These are phyloP conservation scores for Sphaceloma murrayae DNA, from an alignment of 2,329 filamentous ascomycete genomes.

Conservation along the genomic window DNA sequence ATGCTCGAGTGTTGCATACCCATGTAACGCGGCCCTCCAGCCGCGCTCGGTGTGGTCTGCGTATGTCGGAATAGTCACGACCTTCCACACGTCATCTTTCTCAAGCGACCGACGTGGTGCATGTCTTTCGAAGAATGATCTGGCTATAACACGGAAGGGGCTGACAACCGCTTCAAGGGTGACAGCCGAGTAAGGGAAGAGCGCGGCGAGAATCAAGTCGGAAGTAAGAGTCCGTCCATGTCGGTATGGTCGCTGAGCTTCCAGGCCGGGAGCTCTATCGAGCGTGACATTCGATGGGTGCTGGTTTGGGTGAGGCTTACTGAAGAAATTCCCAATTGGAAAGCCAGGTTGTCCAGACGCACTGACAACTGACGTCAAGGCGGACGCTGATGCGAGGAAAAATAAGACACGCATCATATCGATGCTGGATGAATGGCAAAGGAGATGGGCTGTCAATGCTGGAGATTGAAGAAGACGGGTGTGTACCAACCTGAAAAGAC, in stretches of 20 bases:
- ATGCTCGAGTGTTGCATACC: too few species aligned
- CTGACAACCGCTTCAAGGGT: slow-evolving; percentile 13
- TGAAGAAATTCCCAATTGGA: neutral
- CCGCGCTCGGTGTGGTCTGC: slow-evolving; percentile 63
- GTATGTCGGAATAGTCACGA: slow-evolving; percentile 50
- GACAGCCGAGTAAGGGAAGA: slow-evolving; percentile 15
- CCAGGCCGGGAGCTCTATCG: neutral
- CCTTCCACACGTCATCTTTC: neutral
- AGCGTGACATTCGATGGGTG: neutral
- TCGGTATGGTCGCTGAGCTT: neutral
- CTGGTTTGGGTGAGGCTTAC: neutral
- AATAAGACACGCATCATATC: slow-evolving; percentile 14
- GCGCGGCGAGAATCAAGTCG: slow-evolving; percentile 3
- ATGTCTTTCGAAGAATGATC: slow-evolving; percentile 1
- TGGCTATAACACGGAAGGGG: slow-evolving; percentile 16
- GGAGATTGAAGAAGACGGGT: neutral
- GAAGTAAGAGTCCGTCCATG: neutral
- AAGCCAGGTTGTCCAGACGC: neutral
- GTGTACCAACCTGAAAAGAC: neutral
- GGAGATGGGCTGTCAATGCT: neutral
- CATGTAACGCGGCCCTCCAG: slow-evolving; percentile 63
- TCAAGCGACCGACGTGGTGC: neutral
- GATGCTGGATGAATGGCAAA: slow-evolving; percentile 13
- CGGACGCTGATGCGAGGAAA: slow-evolving; percentile 10
- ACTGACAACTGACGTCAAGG: slow-evolving; percentile 5